Evolutionary conservation across 2,329 filamentous ascomycete genomes (phyloP).

Genomic region (Zasmidium cellare): DNA sequence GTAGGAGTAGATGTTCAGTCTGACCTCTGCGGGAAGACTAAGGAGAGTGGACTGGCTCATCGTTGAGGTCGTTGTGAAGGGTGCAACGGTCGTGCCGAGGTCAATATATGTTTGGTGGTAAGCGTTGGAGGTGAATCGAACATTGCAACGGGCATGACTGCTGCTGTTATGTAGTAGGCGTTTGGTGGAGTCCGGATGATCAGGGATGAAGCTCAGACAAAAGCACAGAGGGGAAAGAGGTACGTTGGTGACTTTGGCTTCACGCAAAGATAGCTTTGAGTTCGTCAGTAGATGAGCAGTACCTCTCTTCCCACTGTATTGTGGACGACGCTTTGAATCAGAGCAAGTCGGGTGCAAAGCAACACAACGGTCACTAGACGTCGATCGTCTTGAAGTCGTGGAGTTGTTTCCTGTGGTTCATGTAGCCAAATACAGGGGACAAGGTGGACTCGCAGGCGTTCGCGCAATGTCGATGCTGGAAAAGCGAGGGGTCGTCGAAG

Average conservation of each 20-base stretch:
- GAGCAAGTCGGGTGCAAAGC: neutral
- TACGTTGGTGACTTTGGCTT: neutral
- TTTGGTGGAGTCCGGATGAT: neutral
- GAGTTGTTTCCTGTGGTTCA: neutral
- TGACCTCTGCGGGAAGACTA: constrained; percentile 16
- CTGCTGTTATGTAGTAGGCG: neutral
- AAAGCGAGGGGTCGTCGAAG: neutral
- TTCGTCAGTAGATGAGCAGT: neutral
- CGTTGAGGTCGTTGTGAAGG: neutral
- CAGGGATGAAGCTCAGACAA: neutral
- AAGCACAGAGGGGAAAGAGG: neutral
- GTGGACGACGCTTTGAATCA: neutral
- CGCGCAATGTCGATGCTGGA: neutral
- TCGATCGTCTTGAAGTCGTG: neutral
- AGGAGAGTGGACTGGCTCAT: constrained; percentile 12
- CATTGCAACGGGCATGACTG: neutral
- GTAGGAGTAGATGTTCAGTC: constrained; percentile 17
- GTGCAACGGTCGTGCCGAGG: neutral
- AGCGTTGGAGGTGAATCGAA: neutral
- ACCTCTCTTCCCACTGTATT: neutral
- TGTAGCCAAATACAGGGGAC: neutral
- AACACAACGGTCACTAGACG: neutral
- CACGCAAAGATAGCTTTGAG: neutral
- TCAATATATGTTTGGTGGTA: neutral
- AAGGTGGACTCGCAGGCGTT: neutral